Evolutionary conservation across 2,329 filamentous ascomycete species (phyloP), one percentile per base, ranked within the genome.

Genomic region (Chaetomium globosum): DNA sequence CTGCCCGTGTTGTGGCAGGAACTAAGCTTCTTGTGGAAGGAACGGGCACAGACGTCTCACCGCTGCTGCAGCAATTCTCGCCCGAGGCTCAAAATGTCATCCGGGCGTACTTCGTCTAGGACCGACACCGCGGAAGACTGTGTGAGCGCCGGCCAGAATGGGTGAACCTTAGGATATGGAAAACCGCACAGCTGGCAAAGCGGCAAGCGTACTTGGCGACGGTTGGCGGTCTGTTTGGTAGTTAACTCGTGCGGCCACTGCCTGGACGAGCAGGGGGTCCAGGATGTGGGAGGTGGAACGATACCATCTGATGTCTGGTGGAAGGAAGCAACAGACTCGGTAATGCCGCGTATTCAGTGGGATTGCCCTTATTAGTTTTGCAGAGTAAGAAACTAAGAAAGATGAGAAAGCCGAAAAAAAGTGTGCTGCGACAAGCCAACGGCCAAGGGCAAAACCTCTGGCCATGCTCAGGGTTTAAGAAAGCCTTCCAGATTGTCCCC

Each of bases 1-100:
- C 91, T 30, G 85, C 82, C 67, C 87, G 89, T 67, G 90, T 97
- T 64, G 91, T 92, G 36, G 82, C 82, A 53, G 88, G 92, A 2
- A 91, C 91, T 43, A 96, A 96, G 80, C 80, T 86, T 60, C 83
- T 99, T 59, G 85, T 97, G 49, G 84, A 87, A 67, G 85, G 85
- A 33, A 89, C 92, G 5, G 88, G 87, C 61, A 81, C 95, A 55
- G 90, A 97, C 73, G 87, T 91, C 2, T 87, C 87, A 67, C 89
- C 90, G 70, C 81, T 96, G 59, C 82, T 97, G 63, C 85, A 87
- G 66, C 68, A 71, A 64, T 87, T 98, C 74, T 85, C 88, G 13
- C 88, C 89, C 1, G 91, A 96, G 71, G 89, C 91, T 67, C 93
- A 97, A 78, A 86, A 88, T 74, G 89, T 85, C 12, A 91, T 96